Conservation (phyloP, 1,139 yeast species). For the Yamadazyma friedrichii region DNA sequence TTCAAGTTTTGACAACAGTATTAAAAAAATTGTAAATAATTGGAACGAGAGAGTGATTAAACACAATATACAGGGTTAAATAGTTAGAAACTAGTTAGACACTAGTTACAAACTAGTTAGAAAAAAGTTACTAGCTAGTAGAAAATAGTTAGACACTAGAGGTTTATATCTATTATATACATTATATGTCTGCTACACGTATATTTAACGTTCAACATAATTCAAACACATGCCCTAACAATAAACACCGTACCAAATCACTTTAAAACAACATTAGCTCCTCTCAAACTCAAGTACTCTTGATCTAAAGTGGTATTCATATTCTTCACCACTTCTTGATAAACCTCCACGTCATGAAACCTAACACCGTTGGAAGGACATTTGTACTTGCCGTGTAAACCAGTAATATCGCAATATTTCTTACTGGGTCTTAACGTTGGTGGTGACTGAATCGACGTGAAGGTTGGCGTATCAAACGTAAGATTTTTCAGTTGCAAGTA, state of each 20-base stretch:
- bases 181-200: no score
- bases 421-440: conserved; percentile 82
- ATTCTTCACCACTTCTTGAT: conserved; percentile 68
- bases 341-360: conserved; percentile 82
- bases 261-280: conserved; percentile 80
- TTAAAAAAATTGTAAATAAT: conserved; percentile 31
- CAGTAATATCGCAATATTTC: conserved; percentile 93
- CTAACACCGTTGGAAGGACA: conserved; percentile 76
- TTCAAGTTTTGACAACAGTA: conserved; percentile 36
- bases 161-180: neutral
- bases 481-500: conserved; percentile 46
- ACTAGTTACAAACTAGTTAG: no score
- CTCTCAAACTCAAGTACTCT: conserved; percentile 82
- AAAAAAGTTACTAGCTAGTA: no score
- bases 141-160: no score
- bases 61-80: neutral
- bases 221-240: no score
- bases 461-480: conserved; percentile 53
- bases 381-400: conserved; percentile 75
- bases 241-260: no score
- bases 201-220: no score
- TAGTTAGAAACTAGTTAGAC: no score
- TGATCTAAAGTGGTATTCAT: conserved; percentile 94
- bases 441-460: conserved; percentile 72
- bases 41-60: conserved; percentile 22